These are phyloP conservation scores for Ceratobasidium sp. DNA, from an alignment of 1,284 basidiomycete species.

Conservation along the genomic window DNA sequence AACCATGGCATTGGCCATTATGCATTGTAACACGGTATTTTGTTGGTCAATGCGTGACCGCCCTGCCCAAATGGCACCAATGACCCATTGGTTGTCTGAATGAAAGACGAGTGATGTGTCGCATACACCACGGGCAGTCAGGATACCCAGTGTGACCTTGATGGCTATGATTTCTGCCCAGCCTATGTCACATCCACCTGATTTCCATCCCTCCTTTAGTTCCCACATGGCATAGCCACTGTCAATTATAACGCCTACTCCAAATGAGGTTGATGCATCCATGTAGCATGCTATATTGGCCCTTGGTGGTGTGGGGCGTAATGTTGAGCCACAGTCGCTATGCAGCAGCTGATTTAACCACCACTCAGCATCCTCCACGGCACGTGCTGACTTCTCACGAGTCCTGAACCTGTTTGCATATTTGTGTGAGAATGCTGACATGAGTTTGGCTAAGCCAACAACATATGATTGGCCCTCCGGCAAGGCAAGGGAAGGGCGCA, in stretches of 20 bases:
- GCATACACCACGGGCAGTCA: slow-evolving; percentile 5
- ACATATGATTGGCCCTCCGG: slow-evolving; percentile 19
- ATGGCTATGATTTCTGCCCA: slow-evolving; percentile 59
- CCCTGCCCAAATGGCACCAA: slow-evolving; percentile 50
- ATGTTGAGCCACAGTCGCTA: not conserved
- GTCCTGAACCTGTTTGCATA: not conserved
- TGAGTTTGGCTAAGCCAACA: not conserved
- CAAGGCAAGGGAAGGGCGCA: slow-evolving; percentile 8
- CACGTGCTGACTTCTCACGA: no score
- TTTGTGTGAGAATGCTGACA: not conserved
- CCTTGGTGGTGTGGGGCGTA: slow-evolving; percentile 45
- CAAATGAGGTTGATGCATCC: slow-evolving; percentile 56
- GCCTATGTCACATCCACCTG: slow-evolving; percentile 53
- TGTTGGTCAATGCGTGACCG: slow-evolving; percentile 49
- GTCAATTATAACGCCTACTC: slow-evolving; percentile 55
- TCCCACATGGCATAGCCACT: slow-evolving; percentile 53
- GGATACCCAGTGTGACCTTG: slow-evolving; percentile 50
- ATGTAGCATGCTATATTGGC: slow-evolving; percentile 45
- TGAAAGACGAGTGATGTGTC: slow-evolving; percentile 48
- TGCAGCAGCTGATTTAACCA: not conserved
- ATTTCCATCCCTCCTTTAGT: slow-evolving; percentile 50
- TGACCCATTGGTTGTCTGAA: slow-evolving; percentile 54
- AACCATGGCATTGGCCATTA: slow-evolving; percentile 35
- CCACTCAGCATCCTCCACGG: not conserved
- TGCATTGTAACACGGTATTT: slow-evolving; percentile 54